Evolutionary conservation across 2,329 filamentous ascomycete species (phyloP), one percentile per base, ranked within the genome.

Genomic region (Hymenoscyphus scutula): DNA sequence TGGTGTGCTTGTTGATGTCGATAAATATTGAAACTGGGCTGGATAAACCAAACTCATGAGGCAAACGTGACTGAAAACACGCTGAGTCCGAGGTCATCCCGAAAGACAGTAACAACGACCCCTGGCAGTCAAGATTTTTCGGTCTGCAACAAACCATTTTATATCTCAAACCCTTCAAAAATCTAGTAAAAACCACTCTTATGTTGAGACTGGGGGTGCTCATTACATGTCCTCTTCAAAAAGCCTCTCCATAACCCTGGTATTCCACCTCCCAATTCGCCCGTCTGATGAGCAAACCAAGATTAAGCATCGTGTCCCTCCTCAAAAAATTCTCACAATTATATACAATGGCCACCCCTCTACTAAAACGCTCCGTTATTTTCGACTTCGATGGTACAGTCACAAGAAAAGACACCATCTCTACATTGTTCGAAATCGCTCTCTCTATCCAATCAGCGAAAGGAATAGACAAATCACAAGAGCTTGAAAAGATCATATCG

Each of bases 341-440:
- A 38, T 8, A 25, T n/a, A 48, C 48, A 32, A 59, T 54, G 32
- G 13, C 41, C 17, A 29, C 7, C 30, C 37, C 32, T 4, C 29
- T 37, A 11, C 25, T 4, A 6, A 59, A 29, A 53, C n/a, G 17
- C 15, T 34, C 61, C 13, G 67, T 69, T 60, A 66, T 74, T 58
- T 63, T 74, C 30, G 72, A 74, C 60, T 74, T 74, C 54, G 72
- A 74, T 23, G 67, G 69, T 11, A 74, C 73, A n/a, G 71, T 74
- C 53, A 74, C 73, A 27, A 67, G 58, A 5, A 64, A 67, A 58
- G 73, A 74, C 54, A 74, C 73, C 4, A 72, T 70, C 2, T 53
- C 48, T 3, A 53, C 59, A 3, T 53, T 74, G 23, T 64, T 64
- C 55, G 41, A 66, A 5, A 48, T 62, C 27, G 72, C 56, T 17